Evolutionary conservation across 2,329 filamentous ascomycete genomes (phyloP).

Genomic region (Nothomitra cinnamomea): DNA sequence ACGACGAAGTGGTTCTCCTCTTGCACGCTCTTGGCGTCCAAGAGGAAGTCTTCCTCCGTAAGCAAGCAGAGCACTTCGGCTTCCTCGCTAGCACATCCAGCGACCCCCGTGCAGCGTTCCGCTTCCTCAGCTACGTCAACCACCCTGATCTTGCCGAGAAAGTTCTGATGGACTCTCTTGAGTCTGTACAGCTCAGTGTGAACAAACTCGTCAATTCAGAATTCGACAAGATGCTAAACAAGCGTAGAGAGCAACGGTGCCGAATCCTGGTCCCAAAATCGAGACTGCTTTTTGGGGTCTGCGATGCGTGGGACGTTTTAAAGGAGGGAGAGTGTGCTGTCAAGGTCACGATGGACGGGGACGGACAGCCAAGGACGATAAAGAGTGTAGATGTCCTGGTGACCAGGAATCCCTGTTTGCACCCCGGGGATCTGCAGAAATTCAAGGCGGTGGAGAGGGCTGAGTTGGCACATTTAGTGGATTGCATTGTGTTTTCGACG

Average conservation of each 20-base stretch:
- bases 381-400: conserved; percentile 23
- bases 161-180: conserved; percentile 14
- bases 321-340: conserved; percentile 24
- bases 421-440: conserved; percentile 27
- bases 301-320: conserved; percentile 21
- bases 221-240: conserved; percentile 21
- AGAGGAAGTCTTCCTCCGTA: conserved; percentile 17
- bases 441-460: conserved; percentile 22
- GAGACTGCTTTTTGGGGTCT: conserved; percentile 24
- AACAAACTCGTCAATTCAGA: conserved; percentile 19
- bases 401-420: conserved; percentile 26
- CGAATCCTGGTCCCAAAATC: conserved; percentile 23
- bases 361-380: conserved; percentile 20
- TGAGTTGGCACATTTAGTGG: conserved; percentile 22
- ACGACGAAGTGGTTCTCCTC: conserved; percentile 26
- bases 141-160: background rate
- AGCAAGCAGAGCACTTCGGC: background rate
- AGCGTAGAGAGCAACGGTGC: conserved; percentile 21
- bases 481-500: conserved; percentile 26
- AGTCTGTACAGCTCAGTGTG: conserved; percentile 17
- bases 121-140: background rate
- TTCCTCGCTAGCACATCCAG: background rate
- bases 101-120: background rate
- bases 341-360: conserved; percentile 20
- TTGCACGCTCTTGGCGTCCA: conserved; percentile 22